Base-by-base conservation (phyloP, 805 yeast species). In the Cyberlindnera veronae region DNA sequence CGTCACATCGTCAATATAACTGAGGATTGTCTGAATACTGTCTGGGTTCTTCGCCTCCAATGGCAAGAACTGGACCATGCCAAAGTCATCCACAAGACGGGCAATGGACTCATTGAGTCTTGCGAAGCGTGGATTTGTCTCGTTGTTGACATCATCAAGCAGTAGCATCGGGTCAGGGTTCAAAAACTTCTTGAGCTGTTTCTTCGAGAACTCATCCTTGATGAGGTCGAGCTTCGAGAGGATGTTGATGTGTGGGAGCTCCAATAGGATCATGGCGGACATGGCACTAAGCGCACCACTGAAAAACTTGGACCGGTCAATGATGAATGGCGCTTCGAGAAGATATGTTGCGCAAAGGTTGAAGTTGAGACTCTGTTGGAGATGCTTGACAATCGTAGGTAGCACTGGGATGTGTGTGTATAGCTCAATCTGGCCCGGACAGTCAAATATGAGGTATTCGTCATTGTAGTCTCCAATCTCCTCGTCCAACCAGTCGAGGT, bases 21-120 rank as follows among this genome's bases (percentile, higher is more conserved):
- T 84, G 50, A 93, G 69, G 39, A 93, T 91, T 0, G 89, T 81
- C 11, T 82, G 77, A 17, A 93, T 82, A 34, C 88, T 76, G 31
- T 81, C 87, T 34, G 88, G 79, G 44, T 77, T 75, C 33, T 80
- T 83, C 9, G 87, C 79, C 57, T 89, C 95, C 48, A 93, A 70
- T 0, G 99, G 98, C 49, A 93, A 66, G 57, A 89, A 93, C 60
- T 93, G 97, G 3, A 93, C 97, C 99, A 93, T 93, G 6, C 99
- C 99, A 61, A 93, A 93, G 55, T 93, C 99, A 58, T 93, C 98
- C 26, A 90, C 95, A 50, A 93, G 68, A 48, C 84, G 80, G 0
- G 97, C 96, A 51, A 93, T 89, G 13, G 90, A 75, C 51, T 76
- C 75, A 60, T 88, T 91, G 44, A 93, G 71, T 46, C 71, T 77